Evolutionary conservation across 345 rosid genomes (phyloP).

Genomic region (Anastatica hierochuntica): DNA sequence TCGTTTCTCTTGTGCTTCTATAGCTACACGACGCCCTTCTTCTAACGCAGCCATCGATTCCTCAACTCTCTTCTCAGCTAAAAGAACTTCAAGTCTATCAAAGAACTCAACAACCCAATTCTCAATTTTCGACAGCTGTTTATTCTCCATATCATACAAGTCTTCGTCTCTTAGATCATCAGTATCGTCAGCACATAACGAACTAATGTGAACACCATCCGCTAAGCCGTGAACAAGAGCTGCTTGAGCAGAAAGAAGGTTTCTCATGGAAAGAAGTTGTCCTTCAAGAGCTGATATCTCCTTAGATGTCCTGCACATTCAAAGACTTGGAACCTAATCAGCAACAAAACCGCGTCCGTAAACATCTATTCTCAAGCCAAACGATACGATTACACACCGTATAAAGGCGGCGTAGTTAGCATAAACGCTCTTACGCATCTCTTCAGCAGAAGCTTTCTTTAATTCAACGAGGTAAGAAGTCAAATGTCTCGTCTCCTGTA

Average conservation of each 20-base stretch:
- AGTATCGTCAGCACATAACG: constrained; percentile 34
- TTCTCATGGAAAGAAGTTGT: constrained; percentile 79
- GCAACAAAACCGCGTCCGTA: not conserved
- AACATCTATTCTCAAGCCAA: not conserved
- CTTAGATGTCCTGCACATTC: constrained; percentile 57
- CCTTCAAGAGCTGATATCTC: constrained; percentile 88
- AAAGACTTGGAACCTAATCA: not conserved
- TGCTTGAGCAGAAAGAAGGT: constrained; percentile 69
- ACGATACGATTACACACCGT: constrained; percentile 25
- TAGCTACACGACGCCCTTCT: constrained; percentile 49
- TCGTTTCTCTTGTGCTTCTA: constrained; percentile 32
- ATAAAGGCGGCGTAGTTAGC: constrained; percentile 90
- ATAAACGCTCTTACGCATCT: constrained; percentile 92
- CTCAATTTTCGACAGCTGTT: constrained; percentile 42
- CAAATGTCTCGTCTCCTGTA: constrained; percentile 61
- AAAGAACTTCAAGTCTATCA: constrained; percentile 66
- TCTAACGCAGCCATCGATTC: constrained; percentile 71
- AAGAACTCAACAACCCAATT: constrained; percentile 51
- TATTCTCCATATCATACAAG: constrained; percentile 27
- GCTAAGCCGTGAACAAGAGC: constrained; percentile 74
- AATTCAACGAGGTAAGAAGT: constrained; percentile 53
- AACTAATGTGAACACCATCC: constrained; percentile 48
- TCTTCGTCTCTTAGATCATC: constrained; percentile 46
- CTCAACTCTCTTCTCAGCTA: constrained; percentile 74
- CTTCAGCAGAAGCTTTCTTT: constrained; percentile 94